Evolutionary conservation across 2,329 filamentous ascomycete species (phyloP).

Genomic region (Bipolaris gigantea): DNA sequence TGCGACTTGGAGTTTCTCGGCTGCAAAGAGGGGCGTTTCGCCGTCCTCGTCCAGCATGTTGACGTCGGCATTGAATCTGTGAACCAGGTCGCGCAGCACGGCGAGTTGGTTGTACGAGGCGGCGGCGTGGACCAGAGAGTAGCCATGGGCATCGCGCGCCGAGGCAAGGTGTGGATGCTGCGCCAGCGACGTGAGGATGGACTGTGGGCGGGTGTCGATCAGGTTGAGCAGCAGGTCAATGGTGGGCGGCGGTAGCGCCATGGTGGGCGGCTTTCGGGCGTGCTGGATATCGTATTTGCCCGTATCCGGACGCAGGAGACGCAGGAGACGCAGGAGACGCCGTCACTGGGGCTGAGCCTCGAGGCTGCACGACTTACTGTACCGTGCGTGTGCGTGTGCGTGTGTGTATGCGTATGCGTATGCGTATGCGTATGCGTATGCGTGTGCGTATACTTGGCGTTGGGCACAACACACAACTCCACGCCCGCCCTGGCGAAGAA

Average conservation of each 20-base stretch:
- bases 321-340: neutral
- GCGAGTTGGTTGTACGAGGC: constrained; percentile 87
- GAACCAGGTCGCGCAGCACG: constrained; percentile 74
- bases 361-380: neutral
- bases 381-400: neutral
- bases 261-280: constrained; percentile 13
- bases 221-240: constrained; percentile 55
- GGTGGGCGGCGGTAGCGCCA: constrained; percentile 41
- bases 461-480: constrained; percentile 1
- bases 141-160: constrained; percentile 85
- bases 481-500: constrained; percentile 3
- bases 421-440: neutral
- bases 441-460: neutral
- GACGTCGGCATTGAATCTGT: constrained; percentile 75
- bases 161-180: constrained; percentile 75
- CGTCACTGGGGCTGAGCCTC: neutral
- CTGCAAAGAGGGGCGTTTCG: constrained; percentile 94
- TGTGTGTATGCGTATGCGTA: no score
- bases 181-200: constrained; percentile 73
- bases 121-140: constrained; percentile 90
- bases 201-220: constrained; percentile 77
- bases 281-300: neutral
- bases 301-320: neutral
- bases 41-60: constrained; percentile 87
- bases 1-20: constrained; percentile 78